Evolutionary conservation across 768 basidiomycete species (phyloP).

Genomic region (Suillus occidentalis): DNA sequence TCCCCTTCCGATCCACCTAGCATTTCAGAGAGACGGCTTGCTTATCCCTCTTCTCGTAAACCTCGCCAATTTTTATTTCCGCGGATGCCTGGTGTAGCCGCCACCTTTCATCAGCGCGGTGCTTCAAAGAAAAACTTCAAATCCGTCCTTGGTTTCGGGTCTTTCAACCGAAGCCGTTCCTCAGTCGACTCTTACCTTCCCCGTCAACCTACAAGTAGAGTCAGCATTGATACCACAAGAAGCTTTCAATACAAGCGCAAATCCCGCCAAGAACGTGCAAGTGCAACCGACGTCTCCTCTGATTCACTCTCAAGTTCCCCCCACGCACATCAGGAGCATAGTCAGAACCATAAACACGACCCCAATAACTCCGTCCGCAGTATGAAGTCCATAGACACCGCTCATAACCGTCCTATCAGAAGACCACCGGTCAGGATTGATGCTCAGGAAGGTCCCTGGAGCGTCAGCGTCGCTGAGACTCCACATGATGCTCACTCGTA

Average conservation of each 20-base stretch:
- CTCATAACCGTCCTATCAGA: constrained; percentile 40
- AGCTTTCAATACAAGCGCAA: constrained; percentile 37
- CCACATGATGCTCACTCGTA: constrained; percentile 69
- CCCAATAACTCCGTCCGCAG: constrained; percentile 31
- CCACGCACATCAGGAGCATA: constrained; percentile 29
- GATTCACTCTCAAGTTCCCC: constrained; percentile 30
- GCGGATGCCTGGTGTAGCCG: constrained; percentile 47
- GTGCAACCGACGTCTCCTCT: constrained; percentile 38
- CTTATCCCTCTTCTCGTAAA: background rate
- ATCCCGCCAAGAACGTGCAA: constrained; percentile 36
- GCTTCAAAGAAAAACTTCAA: constrained; percentile 48
- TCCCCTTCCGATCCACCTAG: background rate
- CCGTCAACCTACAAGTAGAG: constrained; percentile 34
- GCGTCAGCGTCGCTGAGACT: constrained; percentile 84
- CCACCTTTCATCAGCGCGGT: constrained; percentile 34
- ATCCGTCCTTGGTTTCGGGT: constrained; percentile 46
- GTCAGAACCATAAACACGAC: constrained; percentile 13
- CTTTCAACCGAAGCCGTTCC: constrained; percentile 35
- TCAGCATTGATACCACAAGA: constrained; percentile 45
- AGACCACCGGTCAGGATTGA: constrained; percentile 64
- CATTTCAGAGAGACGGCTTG: background rate
- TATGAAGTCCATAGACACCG: constrained; percentile 46
- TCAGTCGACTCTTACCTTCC: constrained; percentile 28
- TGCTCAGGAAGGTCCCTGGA: constrained; percentile 81
- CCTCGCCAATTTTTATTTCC: constrained; percentile 13